Base-by-base conservation (phyloP, 2,329 filamentous ascomycete genomes). In the Lasiodiplodia theobromae region DNA sequence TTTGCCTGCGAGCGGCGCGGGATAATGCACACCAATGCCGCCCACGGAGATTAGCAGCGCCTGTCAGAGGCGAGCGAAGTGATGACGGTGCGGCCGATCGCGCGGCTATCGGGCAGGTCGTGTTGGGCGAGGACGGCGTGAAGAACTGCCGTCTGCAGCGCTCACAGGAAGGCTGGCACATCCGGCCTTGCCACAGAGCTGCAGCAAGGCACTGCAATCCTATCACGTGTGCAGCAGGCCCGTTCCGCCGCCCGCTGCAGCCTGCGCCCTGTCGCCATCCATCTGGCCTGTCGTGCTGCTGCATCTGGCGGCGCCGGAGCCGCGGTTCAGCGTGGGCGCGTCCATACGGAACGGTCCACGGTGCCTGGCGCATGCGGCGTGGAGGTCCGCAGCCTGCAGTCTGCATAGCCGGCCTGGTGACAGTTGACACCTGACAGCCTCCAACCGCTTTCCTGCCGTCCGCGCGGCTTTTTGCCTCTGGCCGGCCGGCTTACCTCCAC, bases 1-100 rank as follows among this genome's bases (percentile, higher is more conserved):
- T 6, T 31, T 21, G 57, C 57, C 37, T 31, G 57, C 37, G 37
- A 44, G 52, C 54, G 34, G 54, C 56, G 56, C 37, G 56, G 56
- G 56, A 52, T 51, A 52, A 64, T 52, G 47, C 60, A 18, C 21
- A 14, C 44, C 23, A n/a, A 31, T 38, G 60, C 44, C 28, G 44
- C 28, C 44, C 47, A 40, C 60, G 60, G 60, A 64, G 47, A 64
- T 64, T 64, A 37, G 60, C 60, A 52, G 21, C 37, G 54, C 57
- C 57, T 60, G 57, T 60, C 57, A 37, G 57, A 60, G 23, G 38
- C 57, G 37, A 38, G 37, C 38, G 23, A 34, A 14, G 18, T 64
- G 60, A 28, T 14, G 16, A 21, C 38, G 14, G 60, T n/a, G 18
- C 44, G 38, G 47, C 38, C 44, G 44, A 34, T 49, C 60, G 47